phyloP scores from a whole-genome alignment of 192 early-diverging fungal genomes.

The Pilaira anomala region DNA sequence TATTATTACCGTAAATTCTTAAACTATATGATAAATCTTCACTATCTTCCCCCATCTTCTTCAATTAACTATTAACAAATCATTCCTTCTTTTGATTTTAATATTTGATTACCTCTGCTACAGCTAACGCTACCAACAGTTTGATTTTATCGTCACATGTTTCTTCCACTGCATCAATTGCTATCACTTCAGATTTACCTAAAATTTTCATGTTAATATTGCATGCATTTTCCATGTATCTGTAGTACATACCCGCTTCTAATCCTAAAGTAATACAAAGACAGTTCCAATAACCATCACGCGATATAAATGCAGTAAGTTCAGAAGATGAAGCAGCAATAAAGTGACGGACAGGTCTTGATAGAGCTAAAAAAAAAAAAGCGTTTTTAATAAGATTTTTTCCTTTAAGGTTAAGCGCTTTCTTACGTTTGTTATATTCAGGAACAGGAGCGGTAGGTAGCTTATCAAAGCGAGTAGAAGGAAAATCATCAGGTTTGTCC shows the following conservation, averaged over 20 bases:
- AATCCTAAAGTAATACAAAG: conserved; percentile 28
- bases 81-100: neutral
- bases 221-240: neutral
- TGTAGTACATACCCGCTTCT: conserved; percentile 25
- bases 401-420: no score
- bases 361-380: neutral
- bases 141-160: conserved; percentile 7
- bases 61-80: neutral
- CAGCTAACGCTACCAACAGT: conserved; percentile 22
- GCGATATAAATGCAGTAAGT: conserved; percentile 30
- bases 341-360: conserved; percentile 21
- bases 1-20: conserved; percentile 29
- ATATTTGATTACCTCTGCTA: conserved; percentile 18
- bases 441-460: conserved; percentile 18
- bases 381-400: neutral
- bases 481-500: conserved; percentile 30
- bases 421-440: conserved; percentile 4
- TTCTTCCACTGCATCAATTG: conserved; percentile 32
- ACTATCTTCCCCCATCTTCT: conserved; percentile 19
- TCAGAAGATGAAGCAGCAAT: conserved; percentile 35
- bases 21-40: conserved; percentile 27
- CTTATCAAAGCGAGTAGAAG: conserved; percentile 27
- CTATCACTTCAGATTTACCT: conserved; percentile 39
- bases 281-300: conserved; percentile 36
- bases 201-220: neutral